Evolutionary conservation across 768 basidiomycete genomes (phyloP).

Genomic region (Mycena galopus): DNA sequence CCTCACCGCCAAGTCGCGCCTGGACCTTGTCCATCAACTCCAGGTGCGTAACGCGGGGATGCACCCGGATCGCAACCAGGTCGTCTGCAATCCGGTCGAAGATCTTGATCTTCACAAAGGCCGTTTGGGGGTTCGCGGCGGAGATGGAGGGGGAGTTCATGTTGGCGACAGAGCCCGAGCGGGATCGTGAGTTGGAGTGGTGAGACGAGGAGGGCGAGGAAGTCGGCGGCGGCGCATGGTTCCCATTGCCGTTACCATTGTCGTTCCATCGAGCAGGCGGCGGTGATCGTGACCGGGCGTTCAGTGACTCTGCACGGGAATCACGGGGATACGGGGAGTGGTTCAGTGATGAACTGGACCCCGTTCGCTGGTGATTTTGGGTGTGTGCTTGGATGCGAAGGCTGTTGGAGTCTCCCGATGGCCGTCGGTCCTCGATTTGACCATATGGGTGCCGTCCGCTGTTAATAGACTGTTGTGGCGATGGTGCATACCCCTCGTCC

Average conservation of each 20-base stretch:
- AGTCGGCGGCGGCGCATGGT: conserved; percentile 41
- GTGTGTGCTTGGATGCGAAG: conserved; percentile 57
- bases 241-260: conserved; percentile 32
- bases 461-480: conserved; percentile 51
- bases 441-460: conserved; percentile 55
- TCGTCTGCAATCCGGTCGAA: conserved; percentile 95
- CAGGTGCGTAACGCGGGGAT: conserved; percentile 87
- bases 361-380: conserved; percentile 66
- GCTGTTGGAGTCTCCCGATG: conserved; percentile 53
- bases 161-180: conserved; percentile 56
- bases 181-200: conserved; percentile 49
- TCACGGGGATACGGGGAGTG: conserved; percentile 49
- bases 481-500: conserved; percentile 66
- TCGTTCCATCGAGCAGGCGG: conserved; percentile 45
- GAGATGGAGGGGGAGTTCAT: conserved; percentile 78
- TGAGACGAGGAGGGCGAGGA: conserved; percentile 63
- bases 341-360: conserved; percentile 61
- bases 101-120: conserved; percentile 98
- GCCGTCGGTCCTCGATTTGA: conserved; percentile 48
- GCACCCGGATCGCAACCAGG: conserved; percentile 96
- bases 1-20: conserved; percentile 82
- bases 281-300: conserved; percentile 55
- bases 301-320: conserved; percentile 50
- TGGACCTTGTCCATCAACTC: conserved; percentile 95
- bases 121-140: conserved; percentile 81